Evolutionary conservation across 2,329 filamentous ascomycete species (phyloP).

Genomic region (Lachnellula hyalina): DNA sequence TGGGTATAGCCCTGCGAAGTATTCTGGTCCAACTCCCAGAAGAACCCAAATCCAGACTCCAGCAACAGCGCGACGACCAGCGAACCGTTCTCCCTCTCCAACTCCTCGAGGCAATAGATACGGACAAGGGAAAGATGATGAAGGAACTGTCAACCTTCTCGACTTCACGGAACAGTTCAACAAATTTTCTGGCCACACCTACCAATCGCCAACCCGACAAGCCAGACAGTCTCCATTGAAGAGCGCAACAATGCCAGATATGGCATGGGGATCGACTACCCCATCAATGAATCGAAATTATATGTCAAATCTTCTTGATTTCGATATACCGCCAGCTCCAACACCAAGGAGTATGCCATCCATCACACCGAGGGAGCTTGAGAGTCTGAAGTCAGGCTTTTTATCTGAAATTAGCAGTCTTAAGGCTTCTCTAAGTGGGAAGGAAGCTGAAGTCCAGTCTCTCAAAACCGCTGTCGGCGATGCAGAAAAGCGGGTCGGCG

Average conservation of each 20-base stretch:
- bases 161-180: constrained; percentile 83
- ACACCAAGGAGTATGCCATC: constrained; percentile 88
- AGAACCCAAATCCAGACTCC: constrained; percentile 26
- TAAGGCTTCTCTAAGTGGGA: constrained; percentile 84
- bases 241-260: constrained; percentile 21
- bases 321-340: constrained; percentile 88
- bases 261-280: constrained; percentile 23
- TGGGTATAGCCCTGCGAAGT: constrained; percentile 58
- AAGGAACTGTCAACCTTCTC: constrained; percentile 69
- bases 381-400: constrained; percentile 85
- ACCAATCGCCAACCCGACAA: constrained; percentile 46
- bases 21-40: constrained; percentile 37
- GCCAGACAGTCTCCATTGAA: constrained; percentile 41
- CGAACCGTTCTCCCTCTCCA: constrained; percentile 31
- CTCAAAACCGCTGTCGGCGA: constrained; percentile 84
- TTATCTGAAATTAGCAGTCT: constrained; percentile 92
- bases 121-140: constrained; percentile 28
- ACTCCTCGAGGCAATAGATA: constrained; percentile 35
- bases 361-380: constrained; percentile 86
- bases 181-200: constrained; percentile 40
- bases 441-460: constrained; percentile 84
- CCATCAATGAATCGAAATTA: constrained; percentile 24
- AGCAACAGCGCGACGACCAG: constrained; percentile 24
- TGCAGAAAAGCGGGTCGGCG: constrained; percentile 85
- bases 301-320: constrained; percentile 73